These are phyloP conservation scores for Camellia granthamiana DNA, from an alignment of 148 eudicot genomes.

Conservation along the genomic window DNA sequence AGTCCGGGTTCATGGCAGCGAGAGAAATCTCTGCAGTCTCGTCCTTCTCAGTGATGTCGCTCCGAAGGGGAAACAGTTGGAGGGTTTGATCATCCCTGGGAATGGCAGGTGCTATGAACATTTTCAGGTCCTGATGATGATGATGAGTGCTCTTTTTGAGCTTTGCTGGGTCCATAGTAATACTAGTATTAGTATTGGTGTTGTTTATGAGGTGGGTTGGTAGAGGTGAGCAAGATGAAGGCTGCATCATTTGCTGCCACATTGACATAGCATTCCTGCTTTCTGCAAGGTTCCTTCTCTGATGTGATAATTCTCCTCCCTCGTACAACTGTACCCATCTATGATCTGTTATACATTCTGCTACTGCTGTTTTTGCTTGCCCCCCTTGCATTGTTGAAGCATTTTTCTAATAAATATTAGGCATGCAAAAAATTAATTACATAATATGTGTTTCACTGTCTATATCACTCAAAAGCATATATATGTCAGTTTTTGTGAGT, in stretches of 20 bases:
- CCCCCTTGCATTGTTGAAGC: conserved; percentile 32
- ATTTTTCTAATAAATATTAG: conserved; percentile 23
- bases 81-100: conserved; percentile 12
- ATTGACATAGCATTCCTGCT: conserved; percentile 52
- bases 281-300: conserved; percentile 19
- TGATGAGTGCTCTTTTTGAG: not conserved
- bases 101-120: not conserved
- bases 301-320: conserved; percentile 11
- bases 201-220: conserved; percentile 14
- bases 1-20: not conserved
- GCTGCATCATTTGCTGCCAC: conserved; percentile 28
- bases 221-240: conserved; percentile 16
- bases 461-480: not conserved
- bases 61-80: conserved; percentile 13
- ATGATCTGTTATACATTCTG: conserved; percentile 24
- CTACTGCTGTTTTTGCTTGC: conserved; percentile 18
- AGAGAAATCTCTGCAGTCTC: no score
- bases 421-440: not conserved
- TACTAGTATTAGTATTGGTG: not conserved
- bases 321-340: conserved; percentile 26
- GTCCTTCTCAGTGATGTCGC: not conserved
- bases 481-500: not conserved
- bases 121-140: not conserved
- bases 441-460: not conserved
- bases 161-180: not conserved